Evolutionary conservation across 768 basidiomycete species (phyloP).

Genomic region (Lactifluus volemus): DNA sequence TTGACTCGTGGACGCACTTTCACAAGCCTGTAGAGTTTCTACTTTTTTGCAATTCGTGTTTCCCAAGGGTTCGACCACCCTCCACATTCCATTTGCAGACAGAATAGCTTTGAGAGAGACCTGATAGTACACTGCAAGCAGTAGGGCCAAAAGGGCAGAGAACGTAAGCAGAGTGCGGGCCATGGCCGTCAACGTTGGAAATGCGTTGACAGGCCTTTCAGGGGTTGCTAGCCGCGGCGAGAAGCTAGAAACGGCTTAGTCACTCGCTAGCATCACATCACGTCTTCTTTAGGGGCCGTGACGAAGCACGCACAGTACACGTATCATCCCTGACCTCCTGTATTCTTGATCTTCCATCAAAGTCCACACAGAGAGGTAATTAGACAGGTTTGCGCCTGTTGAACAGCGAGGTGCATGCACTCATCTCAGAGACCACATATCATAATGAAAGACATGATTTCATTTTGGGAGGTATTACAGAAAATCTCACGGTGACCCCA

Average conservation of each 20-base stretch:
- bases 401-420: background rate
- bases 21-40: constrained; percentile 54
- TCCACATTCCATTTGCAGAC: constrained; percentile 33
- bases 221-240: too few species aligned
- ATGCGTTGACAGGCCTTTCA: too few species aligned
- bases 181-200: background rate
- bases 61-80: constrained; percentile 37
- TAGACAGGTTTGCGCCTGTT: background rate
- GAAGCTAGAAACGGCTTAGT: too few species aligned
- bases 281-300: too few species aligned
- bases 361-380: background rate
- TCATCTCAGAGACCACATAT: too few species aligned
- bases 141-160: constrained; percentile 30
- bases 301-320: too few species aligned
- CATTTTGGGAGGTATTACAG: constrained; percentile 16
- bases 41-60: constrained; percentile 42
- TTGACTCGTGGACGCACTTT: constrained; percentile 37
- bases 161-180: background rate
- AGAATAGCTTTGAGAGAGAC: constrained; percentile 41
- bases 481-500: background rate
- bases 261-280: background rate
- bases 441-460: background rate
- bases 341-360: background rate
- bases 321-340: too few species aligned
- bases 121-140: constrained; percentile 39